Evolutionary conservation across 345 rosid genomes (phyloP), one percentile per base, ranked within the genome.

Genomic region (Citrus inodora): DNA sequence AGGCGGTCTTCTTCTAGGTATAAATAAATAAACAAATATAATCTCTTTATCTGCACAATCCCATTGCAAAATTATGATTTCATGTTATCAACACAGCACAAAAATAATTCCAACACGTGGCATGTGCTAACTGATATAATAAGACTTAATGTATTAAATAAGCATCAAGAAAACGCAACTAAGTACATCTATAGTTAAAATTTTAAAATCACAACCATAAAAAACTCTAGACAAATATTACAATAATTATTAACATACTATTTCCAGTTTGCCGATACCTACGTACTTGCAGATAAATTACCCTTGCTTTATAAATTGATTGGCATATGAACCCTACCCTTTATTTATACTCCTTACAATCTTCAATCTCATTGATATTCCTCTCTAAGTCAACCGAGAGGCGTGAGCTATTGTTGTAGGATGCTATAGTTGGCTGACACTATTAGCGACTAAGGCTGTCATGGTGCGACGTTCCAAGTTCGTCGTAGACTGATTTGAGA

Each of bases 241-340:
- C 35, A 62, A 62, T 1, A 61, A 61, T 27, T 6, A 16, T 14
- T 8, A 9, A 61, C 7, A 14, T 4, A 7, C 2, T 3, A n/a
- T n/a, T 67, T 11, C 13, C 32, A 25, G 1, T 69, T 69, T 72
- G 1, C 11, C 33, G 21, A 58, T 82, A 90, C 97, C 97, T 80
- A 97, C 91, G 80, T 94, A 96, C 80, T 96, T 95, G 48, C 98
- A 96, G 30, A 92, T 79, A 74, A 90, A 96, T 32, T 90, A 94
- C 42, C 94, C 91, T 80, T 74, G 78, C 60, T 63, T 79, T 48
- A 96, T 89, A 33, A 74, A n/a, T 81, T 91, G 97, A 86, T 92
- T 92, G 73, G 93, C 87, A 66, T 72, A 83, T 87, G 92, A 5
- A 35, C 38, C 38, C 38, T 1, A 6, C 38, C 38, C 7, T 6